These are phyloP conservation scores for Lophium mytilinum DNA, from an alignment of 495 filamentous ascomycete species.

Conservation along the genomic window DNA sequence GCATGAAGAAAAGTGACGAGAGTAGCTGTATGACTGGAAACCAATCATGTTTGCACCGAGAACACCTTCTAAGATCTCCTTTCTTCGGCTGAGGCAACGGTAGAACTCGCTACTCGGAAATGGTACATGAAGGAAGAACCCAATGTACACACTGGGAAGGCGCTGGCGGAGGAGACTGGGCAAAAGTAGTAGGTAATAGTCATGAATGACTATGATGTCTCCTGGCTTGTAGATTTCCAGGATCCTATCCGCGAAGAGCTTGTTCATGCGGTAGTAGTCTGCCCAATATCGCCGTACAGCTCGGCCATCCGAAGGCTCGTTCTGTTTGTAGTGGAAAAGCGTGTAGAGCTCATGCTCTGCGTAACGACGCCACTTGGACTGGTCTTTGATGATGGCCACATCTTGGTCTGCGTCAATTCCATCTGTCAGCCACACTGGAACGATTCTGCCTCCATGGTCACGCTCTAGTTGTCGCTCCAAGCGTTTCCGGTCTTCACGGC, in stretches of 20 bases:
- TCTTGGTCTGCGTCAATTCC: conserved; percentile 55
- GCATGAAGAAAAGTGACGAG: conserved; percentile 83
- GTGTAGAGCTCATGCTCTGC: conserved; percentile 85
- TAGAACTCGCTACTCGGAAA: conserved; percentile 94
- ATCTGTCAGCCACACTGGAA: conserved; percentile 80
- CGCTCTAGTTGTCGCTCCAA: conserved; percentile 62
- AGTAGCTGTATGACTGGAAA: conserved; percentile 90
- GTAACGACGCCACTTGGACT: conserved; percentile 75
- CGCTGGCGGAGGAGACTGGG: conserved; percentile 77
- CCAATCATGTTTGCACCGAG: conserved; percentile 84
- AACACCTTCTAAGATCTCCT: conserved; percentile 79
- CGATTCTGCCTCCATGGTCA: conserved; percentile 58
- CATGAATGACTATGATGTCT: conserved; percentile 84
- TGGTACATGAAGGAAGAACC: conserved; percentile 85
- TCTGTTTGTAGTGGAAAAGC: conserved; percentile 87
- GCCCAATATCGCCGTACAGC: conserved; percentile 76
- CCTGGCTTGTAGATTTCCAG: conserved; percentile 78
- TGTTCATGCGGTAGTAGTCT: conserved; percentile 82
- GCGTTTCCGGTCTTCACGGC: conserved; percentile 53
- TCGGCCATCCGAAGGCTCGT: conserved; percentile 76
- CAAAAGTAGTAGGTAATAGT: conserved; percentile 82
- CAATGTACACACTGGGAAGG: conserved; percentile 75
- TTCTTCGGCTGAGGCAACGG: conserved; percentile 72
- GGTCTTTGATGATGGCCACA: conserved; percentile 61
- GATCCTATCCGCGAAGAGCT: conserved; percentile 79